phyloP scores from a whole-genome alignment of 1,139 yeast genomes.

The Taphrina pruni region DNA sequence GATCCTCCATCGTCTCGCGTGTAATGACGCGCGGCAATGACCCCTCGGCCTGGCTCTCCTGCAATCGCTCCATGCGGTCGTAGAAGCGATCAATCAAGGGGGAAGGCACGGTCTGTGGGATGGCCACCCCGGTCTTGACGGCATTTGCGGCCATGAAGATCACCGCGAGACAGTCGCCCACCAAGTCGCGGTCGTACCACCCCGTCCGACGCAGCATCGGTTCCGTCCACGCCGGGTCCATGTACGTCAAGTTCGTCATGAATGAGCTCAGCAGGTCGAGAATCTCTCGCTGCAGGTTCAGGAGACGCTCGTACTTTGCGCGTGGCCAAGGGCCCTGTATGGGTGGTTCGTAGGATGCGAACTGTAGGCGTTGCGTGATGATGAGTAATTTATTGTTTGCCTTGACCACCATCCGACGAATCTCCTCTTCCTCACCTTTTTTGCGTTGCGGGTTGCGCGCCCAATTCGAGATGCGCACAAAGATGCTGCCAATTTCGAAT shows the following conservation, averaged over 20 bases:
- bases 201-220: conserved; percentile 47
- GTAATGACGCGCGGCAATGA: conserved; percentile 37
- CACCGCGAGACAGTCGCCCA: conserved; percentile 49
- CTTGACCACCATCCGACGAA: conserved; percentile 45
- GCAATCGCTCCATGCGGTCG: conserved; percentile 43
- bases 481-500: conserved; percentile 49
- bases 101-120: conserved; percentile 50
- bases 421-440: conserved; percentile 46
- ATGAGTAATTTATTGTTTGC: conserved; percentile 46
- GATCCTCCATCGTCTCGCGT: conserved; percentile 41
- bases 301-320: conserved; percentile 47
- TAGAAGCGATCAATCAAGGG: conserved; percentile 47
- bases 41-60: conserved; percentile 33
- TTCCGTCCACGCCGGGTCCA: conserved; percentile 46
- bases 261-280: conserved; percentile 46
- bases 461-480: conserved; percentile 49
- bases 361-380: conserved; percentile 45
- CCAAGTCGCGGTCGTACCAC: conserved; percentile 48
- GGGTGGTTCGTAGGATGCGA: conserved; percentile 49
- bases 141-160: conserved; percentile 49
- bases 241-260: conserved; percentile 47
- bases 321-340: conserved; percentile 50
- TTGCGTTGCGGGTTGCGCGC: conserved; percentile 48
- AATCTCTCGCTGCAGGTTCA: conserved; percentile 47
- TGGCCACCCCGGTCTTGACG: conserved; percentile 47